Evolutionary conservation across 2,329 filamentous ascomycete genomes (phyloP).

Genomic region (Trichoderma lentiforme): DNA sequence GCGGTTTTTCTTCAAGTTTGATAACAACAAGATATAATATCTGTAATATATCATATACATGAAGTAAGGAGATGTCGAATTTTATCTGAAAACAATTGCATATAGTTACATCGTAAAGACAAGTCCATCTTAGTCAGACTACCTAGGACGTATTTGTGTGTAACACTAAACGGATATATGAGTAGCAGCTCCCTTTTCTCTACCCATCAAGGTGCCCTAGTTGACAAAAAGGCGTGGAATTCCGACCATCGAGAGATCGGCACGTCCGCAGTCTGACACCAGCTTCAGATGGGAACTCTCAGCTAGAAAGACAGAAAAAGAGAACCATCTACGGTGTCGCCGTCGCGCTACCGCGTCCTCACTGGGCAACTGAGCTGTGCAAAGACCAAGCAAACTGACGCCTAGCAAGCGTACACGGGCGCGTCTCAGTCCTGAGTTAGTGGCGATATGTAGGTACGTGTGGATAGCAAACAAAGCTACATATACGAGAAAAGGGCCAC

Average conservation of each 20-base stretch:
- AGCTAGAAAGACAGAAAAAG: not conserved
- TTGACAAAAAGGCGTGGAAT: not conserved
- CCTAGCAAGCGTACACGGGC: not conserved
- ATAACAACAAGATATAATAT: not conserved
- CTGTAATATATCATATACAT: not conserved
- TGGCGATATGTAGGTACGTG: not conserved
- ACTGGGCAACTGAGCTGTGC: not conserved
- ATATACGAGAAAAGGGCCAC: not conserved
- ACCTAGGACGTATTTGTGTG: not conserved
- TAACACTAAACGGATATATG: not conserved
- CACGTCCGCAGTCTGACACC: not conserved
- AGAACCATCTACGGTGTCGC: not conserved
- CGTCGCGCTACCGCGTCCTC: not conserved
- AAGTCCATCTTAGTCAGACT: not conserved
- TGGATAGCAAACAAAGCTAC: not conserved
- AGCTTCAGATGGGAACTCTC: not conserved
- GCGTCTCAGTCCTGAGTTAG: not conserved
- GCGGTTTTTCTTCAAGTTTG: not conserved
- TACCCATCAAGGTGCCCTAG: not conserved
- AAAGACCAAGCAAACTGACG: not conserved
- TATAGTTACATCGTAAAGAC: not conserved
- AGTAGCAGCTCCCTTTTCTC: not conserved
- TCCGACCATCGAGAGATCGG: not conserved
- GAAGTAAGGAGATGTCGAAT: not conserved
- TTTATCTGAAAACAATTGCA: not conserved